Percentiles rank a stretch among this genome's conserved stretches.
Conservation (phyloP, 257 asterid genomes). For the Cinchona pubescens region DNA sequence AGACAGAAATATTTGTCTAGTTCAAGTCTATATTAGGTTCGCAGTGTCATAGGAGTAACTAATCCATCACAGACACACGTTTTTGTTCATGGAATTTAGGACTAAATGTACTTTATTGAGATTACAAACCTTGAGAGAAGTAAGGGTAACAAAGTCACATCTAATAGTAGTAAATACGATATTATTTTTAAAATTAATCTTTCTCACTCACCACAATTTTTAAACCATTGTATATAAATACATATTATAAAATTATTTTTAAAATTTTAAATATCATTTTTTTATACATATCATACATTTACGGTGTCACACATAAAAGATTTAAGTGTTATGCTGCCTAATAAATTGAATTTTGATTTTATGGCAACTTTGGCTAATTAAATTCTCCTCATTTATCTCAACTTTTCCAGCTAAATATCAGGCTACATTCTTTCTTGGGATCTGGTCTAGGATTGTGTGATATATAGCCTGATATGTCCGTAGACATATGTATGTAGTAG, state of each 20-base stretch:
- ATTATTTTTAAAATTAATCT: no score
- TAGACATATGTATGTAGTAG: not conserved
- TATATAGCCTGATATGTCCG: not conserved
- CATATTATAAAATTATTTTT: no score
- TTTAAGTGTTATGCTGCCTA: not conserved
- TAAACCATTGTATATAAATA: no score
- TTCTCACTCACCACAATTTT: no score
- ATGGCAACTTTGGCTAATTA: not conserved
- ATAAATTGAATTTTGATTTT: not conserved
- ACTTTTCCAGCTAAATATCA: conserved; percentile 6
- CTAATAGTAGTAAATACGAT: not conserved
- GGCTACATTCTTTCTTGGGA: conserved; percentile 24
- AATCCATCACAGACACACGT: conserved; percentile 6
- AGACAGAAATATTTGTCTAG: conserved; percentile 17
- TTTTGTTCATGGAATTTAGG: not conserved
- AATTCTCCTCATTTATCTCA: not conserved
- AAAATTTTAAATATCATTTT: no score
- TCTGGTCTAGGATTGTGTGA: conserved; percentile 7
- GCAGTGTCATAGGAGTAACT: not conserved
- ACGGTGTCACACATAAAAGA: no score
- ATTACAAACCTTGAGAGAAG: not conserved
- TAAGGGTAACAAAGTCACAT: not conserved
- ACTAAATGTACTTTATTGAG: not conserved
- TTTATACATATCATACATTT: no score
- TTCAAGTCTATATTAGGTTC: conserved; percentile 12